These are phyloP conservation scores for Setaria viridis DNA, from an alignment of 202 grass and related monocot species.

Conservation along the genomic window DNA sequence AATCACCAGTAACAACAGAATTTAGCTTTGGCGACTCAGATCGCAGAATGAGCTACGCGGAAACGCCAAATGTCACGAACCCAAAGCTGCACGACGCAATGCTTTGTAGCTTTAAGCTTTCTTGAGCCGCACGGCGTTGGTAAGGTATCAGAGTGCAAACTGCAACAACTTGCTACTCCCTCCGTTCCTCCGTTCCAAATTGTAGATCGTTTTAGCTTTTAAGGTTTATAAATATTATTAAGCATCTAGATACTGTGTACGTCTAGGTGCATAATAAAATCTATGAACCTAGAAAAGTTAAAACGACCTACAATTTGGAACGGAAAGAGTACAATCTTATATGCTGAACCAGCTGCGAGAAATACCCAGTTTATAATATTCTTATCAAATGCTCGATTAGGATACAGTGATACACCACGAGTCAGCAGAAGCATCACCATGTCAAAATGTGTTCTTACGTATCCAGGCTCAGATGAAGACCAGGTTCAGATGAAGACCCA, in stretches of 20 bases:
- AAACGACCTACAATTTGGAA: too few species aligned
- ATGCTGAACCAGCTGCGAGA: background rate
- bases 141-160: background rate
- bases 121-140: constrained; percentile 5
- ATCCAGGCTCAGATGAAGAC: background rate
- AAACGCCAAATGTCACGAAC: background rate
- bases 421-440: background rate
- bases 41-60: background rate
- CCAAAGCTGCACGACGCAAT: background rate
- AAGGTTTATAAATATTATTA: too few species aligned
- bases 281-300: too few species aligned
- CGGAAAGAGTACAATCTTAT: background rate
- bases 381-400: background rate
- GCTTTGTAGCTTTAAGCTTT: constrained; percentile 30
- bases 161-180: background rate
- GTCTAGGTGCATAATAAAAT: too few species aligned
- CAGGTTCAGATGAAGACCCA: background rate
- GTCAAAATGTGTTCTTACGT: background rate
- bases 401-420: background rate
- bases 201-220: too few species aligned
- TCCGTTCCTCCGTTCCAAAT: too few species aligned
- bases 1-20: constrained; percentile 18
- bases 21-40: constrained; percentile 34
- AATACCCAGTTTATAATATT: background rate
- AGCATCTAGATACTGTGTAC: too few species aligned